A percentile compares a stretch with the other conserved stretches of the same genome.
phyloP scores from a whole-genome alignment of 495 filamentous ascomycete species.

The Penicillium roqueforti region DNA sequence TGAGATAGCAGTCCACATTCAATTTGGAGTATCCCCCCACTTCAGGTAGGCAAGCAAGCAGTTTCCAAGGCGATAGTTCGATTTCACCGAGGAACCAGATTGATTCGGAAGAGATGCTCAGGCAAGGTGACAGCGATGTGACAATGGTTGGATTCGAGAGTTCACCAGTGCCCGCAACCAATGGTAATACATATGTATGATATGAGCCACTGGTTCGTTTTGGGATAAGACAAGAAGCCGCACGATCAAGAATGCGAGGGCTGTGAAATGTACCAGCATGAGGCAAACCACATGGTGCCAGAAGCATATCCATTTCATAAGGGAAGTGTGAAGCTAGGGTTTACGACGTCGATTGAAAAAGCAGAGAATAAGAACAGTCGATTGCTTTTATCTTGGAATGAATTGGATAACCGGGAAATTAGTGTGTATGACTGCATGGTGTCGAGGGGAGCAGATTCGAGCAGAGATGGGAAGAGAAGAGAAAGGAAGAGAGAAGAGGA shows the following conservation, averaged over 20 bases:
- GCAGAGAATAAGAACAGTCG: neutral
- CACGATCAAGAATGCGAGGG: neutral
- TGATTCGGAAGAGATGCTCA: neutral
- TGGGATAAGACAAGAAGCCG: neutral
- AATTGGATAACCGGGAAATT: neutral
- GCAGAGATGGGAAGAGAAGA: neutral
- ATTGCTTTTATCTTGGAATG: neutral
- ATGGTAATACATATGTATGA: neutral
- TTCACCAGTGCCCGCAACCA: neutral
- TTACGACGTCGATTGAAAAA: neutral
- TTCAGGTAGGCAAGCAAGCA: neutral
- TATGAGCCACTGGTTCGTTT: neutral
- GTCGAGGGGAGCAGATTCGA: neutral
- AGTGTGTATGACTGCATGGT: neutral
- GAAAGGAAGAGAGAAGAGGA: neutral
- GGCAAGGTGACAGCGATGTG: neutral
- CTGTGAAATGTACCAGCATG: neutral
- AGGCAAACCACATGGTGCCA: neutral
- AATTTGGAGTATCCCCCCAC: neutral
- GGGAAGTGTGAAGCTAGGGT: neutral
- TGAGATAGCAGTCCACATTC: neutral
- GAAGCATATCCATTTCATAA: neutral
- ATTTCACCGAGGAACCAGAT: neutral
- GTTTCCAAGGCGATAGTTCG: neutral
- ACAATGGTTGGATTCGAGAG: neutral